These are phyloP conservation scores for Colletotrichum siamense DNA, from an alignment of 2,329 filamentous ascomycete genomes.

Conservation along the genomic window DNA sequence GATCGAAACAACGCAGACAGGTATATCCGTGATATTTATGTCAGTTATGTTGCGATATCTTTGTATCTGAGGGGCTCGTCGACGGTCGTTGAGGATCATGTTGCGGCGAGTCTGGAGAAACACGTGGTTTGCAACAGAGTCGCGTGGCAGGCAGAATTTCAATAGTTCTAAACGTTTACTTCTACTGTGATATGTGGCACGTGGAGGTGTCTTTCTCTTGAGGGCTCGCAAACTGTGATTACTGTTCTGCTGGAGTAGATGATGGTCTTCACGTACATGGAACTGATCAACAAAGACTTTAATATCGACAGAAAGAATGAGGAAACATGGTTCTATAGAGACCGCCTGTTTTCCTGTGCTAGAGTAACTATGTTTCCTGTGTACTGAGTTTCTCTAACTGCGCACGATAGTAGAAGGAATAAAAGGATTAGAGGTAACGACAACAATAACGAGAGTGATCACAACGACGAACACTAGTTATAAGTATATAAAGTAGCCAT, in stretches of 20 bases:
- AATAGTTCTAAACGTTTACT: fast-evolving
- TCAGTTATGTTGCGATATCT: neutral
- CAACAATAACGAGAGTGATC: neutral
- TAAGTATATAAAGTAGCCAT: neutral
- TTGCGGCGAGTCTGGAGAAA: neutral
- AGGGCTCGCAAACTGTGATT: neutral
- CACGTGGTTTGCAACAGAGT: neutral
- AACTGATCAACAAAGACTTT: fast-evolving
- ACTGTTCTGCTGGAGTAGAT: neutral
- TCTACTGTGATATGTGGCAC: neutral
- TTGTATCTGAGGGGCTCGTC: neutral
- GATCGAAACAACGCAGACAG: neutral
- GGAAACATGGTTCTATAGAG: neutral
- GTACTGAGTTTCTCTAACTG: neutral
- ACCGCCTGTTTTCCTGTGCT: too few species aligned
- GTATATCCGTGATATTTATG: neutral
- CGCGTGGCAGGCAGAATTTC: neutral
- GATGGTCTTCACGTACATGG: neutral
- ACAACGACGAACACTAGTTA: neutral
- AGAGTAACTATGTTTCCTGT: fast-evolving
- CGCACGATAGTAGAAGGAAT: fast-evolving
- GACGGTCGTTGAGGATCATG: neutral
- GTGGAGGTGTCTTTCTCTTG: fast-evolving
- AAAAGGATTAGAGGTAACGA: neutral
- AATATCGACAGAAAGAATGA: neutral